phyloP scores from a whole-genome alignment of 2,329 filamentous ascomycete species.

The Graphiopsis chlorocephala region DNA sequence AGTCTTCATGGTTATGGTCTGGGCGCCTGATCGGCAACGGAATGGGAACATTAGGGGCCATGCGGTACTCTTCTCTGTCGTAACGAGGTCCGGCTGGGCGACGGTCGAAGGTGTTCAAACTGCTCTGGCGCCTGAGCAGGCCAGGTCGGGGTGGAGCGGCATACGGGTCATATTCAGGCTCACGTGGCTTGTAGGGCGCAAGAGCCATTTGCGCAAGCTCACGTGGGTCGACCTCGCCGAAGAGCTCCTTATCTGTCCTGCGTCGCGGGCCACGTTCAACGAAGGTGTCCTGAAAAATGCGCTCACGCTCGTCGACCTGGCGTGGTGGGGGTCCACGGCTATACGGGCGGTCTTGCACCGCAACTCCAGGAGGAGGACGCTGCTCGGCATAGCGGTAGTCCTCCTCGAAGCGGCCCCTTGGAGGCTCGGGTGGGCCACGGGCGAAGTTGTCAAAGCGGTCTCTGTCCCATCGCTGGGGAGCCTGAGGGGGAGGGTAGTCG shows the following conservation, averaged over 20 bases:
- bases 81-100: constrained; percentile 57
- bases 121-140: constrained; percentile 78
- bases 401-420: constrained; percentile 40
- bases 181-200: constrained; percentile 55
- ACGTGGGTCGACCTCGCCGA: constrained; percentile 46
- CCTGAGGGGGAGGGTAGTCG: constrained; percentile 27
- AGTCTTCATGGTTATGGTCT: constrained; percentile 55
- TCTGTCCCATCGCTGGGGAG: constrained; percentile 50
- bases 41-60: constrained; percentile 65
- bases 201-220: constrained; percentile 52
- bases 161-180: constrained; percentile 41
- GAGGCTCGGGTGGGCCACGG: constrained; percentile 24
- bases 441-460: constrained; percentile 50
- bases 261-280: constrained; percentile 20
- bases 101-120: constrained; percentile 85
- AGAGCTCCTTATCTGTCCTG: constrained; percentile 44
- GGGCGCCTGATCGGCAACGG: constrained; percentile 59
- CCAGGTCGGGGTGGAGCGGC: constrained; percentile 60
- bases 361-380: constrained; percentile 41
- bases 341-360: constrained; percentile 41
- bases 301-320: constrained; percentile 42
- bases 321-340: constrained; percentile 30
- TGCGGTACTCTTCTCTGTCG: constrained; percentile 61
- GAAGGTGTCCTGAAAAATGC: constrained; percentile 46
- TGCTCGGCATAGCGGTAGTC: constrained; percentile 42